A percentile compares a stretch with the other conserved stretches of the same genome.
Conservation (phyloP, 2,329 filamentous ascomycete genomes). For the Cladosporium cucumerinum region DNA sequence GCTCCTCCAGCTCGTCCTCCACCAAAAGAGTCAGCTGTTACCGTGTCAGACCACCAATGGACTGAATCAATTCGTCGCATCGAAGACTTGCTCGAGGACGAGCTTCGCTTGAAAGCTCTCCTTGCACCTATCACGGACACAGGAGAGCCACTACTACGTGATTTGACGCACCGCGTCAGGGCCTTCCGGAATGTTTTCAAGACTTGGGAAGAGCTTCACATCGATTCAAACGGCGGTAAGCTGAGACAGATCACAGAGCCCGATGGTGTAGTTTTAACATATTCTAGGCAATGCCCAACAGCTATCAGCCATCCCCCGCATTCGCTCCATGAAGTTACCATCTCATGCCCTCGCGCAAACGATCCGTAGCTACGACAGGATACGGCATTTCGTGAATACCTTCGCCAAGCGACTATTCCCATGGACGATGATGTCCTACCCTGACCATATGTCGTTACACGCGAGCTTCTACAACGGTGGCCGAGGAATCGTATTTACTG, state of each 20-base stretch:
- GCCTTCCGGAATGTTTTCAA: constrained; percentile 19
- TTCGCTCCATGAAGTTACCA: constrained; percentile 13
- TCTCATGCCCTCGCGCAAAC: constrained; percentile 24
- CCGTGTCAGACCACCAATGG: neutral
- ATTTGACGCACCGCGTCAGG: constrained; percentile 19
- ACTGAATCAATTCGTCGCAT: constrained; percentile 8
- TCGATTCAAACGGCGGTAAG: neutral
- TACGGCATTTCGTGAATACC: constrained; percentile 40
- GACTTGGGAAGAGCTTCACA: constrained; percentile 21
- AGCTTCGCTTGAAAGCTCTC: constrained; percentile 18
- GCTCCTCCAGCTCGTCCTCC: neutral
- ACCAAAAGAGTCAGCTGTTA: neutral
- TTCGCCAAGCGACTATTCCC: constrained; percentile 41
- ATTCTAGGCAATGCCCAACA: constrained; percentile 1
- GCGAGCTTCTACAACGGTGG: constrained; percentile 42
- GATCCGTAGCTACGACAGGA: constrained; percentile 41
- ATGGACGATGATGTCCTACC: constrained; percentile 42
- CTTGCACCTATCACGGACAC: constrained; percentile 19
- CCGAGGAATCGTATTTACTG: constrained; percentile 45
- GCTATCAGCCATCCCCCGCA: constrained; percentile 16
- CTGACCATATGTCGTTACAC: constrained; percentile 45
- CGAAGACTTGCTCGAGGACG: constrained; percentile 12
- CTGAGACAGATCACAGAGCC: neutral
- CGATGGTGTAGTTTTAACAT: neutral
- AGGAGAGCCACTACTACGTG: constrained; percentile 20